phyloP scores from a whole-genome alignment of 1,284 basidiomycete genomes.

The Pseudozyma thailandica region DNA sequence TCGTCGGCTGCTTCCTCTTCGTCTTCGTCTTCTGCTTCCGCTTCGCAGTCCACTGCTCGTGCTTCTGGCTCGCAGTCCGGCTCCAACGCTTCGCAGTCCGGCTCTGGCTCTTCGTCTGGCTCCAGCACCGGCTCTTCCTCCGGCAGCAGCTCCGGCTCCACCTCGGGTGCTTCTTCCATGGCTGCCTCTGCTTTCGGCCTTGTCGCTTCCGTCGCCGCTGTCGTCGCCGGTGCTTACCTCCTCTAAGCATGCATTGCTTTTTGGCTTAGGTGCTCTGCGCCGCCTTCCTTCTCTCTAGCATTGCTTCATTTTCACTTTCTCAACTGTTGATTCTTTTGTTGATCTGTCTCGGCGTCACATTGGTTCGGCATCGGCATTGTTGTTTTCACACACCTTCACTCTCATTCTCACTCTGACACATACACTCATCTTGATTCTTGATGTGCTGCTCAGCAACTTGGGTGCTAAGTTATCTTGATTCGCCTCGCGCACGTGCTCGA shows the following conservation, averaged over 20 bases:
- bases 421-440: background rate
- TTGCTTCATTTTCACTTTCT: conserved; percentile 3
- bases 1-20: conserved; percentile 12
- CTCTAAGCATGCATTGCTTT: conserved; percentile 51
- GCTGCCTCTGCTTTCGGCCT: conserved; percentile 35
- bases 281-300: too few relatives aligned
- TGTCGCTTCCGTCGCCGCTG: conserved; percentile 31
- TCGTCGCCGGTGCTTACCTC: conserved; percentile 48
- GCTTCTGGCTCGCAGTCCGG: conserved; percentile 10
- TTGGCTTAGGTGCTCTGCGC: too few relatives aligned
- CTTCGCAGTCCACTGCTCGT: conserved; percentile 15
- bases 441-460: too few relatives aligned
- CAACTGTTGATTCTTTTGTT: background rate
- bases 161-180: conserved; percentile 28
- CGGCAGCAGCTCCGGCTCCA: conserved; percentile 10
- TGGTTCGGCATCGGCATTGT: background rate
- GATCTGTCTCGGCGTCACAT: background rate
- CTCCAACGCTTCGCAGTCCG: conserved; percentile 5
- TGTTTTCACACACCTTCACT: background rate
- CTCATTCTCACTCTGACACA: background rate
- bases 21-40: conserved; percentile 7
- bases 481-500: background rate
- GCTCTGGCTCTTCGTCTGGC: conserved; percentile 3
- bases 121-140: conserved; percentile 10
- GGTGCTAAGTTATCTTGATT: too few relatives aligned